A percentile compares a stretch with the other conserved stretches of the same genome.
Evolutionary conservation across 108 stramenopile genomes (phyloP).

Genomic region (Cyclostephanos invisitatus): DNA sequence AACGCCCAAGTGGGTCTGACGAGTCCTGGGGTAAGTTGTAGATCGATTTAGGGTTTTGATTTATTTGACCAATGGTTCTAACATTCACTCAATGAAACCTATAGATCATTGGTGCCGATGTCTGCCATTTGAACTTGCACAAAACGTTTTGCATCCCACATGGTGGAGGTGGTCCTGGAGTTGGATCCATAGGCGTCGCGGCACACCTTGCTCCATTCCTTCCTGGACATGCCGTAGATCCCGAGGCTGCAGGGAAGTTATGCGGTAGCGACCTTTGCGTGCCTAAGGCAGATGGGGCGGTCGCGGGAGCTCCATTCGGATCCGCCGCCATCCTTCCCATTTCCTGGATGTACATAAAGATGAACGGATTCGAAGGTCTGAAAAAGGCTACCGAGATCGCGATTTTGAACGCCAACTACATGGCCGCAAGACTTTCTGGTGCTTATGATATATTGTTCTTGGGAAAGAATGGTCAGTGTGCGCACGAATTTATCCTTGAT

Average conservation of each 20-base stretch:
- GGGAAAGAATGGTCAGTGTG: constrained; percentile 97
- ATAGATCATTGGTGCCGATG: constrained; percentile 92
- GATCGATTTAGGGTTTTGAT: background rate
- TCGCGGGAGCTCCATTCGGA: constrained; percentile 98
- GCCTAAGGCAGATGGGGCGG: constrained; percentile 76
- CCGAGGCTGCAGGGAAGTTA: constrained; percentile 80
- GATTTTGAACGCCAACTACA: constrained; percentile 99
- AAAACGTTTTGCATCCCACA: constrained; percentile 99
- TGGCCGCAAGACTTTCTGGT: constrained; percentile 92
- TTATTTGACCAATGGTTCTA: background rate
- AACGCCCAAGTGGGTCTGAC: constrained; percentile 99
- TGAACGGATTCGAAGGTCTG: constrained; percentile 94
- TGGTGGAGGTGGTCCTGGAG: constrained; percentile 98
- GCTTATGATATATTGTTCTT: constrained; percentile 90
- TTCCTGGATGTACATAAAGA: constrained; percentile 99
- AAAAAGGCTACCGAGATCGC: constrained; percentile 89
- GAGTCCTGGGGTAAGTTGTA: constrained; percentile 77
- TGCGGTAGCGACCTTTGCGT: constrained; percentile 80
- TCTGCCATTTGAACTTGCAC: constrained; percentile 99
- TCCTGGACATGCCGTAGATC: constrained; percentile 93
- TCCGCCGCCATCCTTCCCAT: constrained; percentile 98
- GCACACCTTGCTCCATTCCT: constrained; percentile 96
- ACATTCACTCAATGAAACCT: background rate
- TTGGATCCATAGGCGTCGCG: constrained; percentile 97
- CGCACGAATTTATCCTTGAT: constrained; percentile 99